Percentiles rank a stretch among this genome's conserved stretches.
Evolutionary conservation across 305 asterid species (phyloP).

Genomic region (Salvia sclarea): DNA sequence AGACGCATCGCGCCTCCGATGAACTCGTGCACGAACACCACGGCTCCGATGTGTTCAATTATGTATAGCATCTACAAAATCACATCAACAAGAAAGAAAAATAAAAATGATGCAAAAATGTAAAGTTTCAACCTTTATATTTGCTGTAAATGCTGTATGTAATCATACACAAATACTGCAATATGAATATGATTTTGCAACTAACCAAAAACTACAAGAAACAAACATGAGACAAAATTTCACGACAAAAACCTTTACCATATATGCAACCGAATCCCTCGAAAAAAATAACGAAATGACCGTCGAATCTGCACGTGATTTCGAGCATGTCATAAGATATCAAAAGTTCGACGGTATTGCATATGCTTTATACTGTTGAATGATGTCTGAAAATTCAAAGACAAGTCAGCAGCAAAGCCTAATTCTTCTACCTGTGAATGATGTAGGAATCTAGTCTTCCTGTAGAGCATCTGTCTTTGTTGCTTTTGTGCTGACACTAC

Average conservation of each 20-base stretch:
- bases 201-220: background rate
- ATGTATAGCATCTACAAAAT: too few relatives aligned
- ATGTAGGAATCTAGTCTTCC: slow-evolving; percentile 20
- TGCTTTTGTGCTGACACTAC: slow-evolving; percentile 39
- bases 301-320: background rate
- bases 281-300: background rate
- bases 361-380: slow-evolving; percentile 17
- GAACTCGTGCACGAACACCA: too few relatives aligned
- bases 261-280: background rate
- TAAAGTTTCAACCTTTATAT: too few relatives aligned
- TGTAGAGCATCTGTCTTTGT: slow-evolving; percentile 28
- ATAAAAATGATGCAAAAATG: too few relatives aligned
- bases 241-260: background rate
- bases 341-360: too few relatives aligned
- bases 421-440: slow-evolving; percentile 15
- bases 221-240: background rate
- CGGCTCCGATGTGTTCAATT: too few relatives aligned
- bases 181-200: background rate
- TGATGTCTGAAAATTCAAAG: slow-evolving; percentile 8
- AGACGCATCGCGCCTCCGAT: too few relatives aligned
- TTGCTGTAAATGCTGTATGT: too few relatives aligned
- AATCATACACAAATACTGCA: background rate
- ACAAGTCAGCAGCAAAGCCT: background rate
- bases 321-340: background rate
- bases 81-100: too few relatives aligned